These are phyloP conservation scores for Leccinum colubrinum DNA, from an alignment of 1,284 basidiomycete species.

Conservation along the genomic window DNA sequence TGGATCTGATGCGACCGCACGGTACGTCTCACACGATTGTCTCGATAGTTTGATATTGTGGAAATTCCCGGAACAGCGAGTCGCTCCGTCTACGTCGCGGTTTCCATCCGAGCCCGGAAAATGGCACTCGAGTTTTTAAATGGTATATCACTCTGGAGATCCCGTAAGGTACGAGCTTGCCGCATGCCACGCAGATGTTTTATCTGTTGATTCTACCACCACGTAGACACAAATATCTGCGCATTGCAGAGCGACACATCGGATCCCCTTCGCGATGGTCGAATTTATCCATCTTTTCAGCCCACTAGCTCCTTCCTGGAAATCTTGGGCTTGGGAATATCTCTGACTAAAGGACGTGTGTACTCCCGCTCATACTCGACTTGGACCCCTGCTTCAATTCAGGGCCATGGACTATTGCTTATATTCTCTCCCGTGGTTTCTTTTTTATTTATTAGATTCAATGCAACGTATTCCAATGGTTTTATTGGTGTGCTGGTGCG, in stretches of 20 bases:
- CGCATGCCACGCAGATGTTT: conserved; percentile 5
- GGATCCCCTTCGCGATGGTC: background rate
- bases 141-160: background rate
- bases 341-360: background rate
- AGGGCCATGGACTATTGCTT: conserved; percentile 1
- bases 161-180: background rate
- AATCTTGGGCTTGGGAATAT: background rate
- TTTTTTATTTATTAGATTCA: background rate
- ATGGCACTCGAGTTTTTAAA: background rate
- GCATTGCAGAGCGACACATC: background rate
- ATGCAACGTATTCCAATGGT: background rate
- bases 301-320: background rate
- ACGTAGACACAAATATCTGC: conserved; percentile 6
- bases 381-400: background rate
- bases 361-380: background rate
- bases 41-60: conserved; percentile 1
- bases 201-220: conserved; percentile 9
- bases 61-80: background rate
- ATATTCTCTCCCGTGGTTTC: background rate
- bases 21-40: conserved; percentile 14
- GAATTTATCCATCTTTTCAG: background rate
- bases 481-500: background rate
- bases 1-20: conserved; percentile 4
- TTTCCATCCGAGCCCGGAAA: conserved; percentile 16
- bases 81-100: conserved; percentile 9